Conservation (phyloP, 2,329 filamentous ascomycete genomes). For the Arthroderma uncinatum region DNA sequence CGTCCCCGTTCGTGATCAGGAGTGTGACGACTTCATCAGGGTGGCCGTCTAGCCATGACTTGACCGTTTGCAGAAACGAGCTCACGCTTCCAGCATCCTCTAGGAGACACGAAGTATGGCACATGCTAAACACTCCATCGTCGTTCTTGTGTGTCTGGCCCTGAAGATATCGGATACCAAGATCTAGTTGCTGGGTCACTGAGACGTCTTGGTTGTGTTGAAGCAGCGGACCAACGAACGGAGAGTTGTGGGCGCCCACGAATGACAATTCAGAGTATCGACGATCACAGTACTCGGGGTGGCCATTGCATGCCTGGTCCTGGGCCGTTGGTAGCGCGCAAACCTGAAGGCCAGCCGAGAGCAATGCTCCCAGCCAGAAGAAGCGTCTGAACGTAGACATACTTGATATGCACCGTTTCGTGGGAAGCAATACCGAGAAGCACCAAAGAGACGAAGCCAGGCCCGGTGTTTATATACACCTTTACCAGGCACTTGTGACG, state of each 20-base stretch:
- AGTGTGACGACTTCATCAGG: constrained; percentile 52
- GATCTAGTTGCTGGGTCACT: constrained; percentile 47
- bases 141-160: constrained; percentile 49
- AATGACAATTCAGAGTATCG: constrained; percentile 51
- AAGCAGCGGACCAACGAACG: constrained; percentile 48
- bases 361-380: not conserved
- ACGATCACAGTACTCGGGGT: constrained; percentile 44
- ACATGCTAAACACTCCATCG: constrained; percentile 45
- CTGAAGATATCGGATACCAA: constrained; percentile 54
- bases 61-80: constrained; percentile 46
- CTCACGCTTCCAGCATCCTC: constrained; percentile 49
- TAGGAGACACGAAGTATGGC: constrained; percentile 52
- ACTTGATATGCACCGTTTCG: not conserved
- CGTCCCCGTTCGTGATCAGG: constrained; percentile 52
- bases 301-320: constrained; percentile 44
- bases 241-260: constrained; percentile 54
- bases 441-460: not conserved
- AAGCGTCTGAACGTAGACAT: not conserved
- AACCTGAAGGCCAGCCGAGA: not conserved
- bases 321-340: not conserved
- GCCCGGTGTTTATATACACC: not conserved
- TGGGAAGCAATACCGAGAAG: not conserved
- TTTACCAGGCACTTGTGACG: not conserved
- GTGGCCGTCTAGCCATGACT: constrained; percentile 49
- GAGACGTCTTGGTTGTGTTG: constrained; percentile 51